These are phyloP conservation scores for Diatrype stigma DNA, from an alignment of 2,329 filamentous ascomycete species.

Conservation along the genomic window DNA sequence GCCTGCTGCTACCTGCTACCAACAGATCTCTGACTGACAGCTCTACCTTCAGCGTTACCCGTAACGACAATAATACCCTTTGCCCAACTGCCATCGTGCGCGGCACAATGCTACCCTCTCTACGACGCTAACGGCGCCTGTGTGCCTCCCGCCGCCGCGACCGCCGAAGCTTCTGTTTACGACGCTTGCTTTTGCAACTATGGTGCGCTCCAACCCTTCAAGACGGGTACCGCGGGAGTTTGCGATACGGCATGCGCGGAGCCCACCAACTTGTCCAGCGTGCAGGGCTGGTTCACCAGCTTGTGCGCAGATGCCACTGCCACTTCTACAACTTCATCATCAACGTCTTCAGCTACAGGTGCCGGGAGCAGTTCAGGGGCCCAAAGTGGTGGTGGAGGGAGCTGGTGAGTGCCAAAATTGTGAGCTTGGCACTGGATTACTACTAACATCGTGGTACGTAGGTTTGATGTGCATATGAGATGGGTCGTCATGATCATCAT, in stretches of 20 bases:
- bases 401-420: slow-evolving; percentile 38
- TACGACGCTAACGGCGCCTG: slow-evolving; percentile 70
- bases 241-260: slow-evolving; percentile 58
- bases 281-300: slow-evolving; percentile 67
- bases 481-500: slow-evolving; percentile 82
- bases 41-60: slow-evolving; percentile 10
- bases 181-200: slow-evolving; percentile 72
- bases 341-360: slow-evolving; percentile 21
- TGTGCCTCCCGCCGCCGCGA: slow-evolving; percentile 52
- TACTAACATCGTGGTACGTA: slow-evolving; percentile 26
- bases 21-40: neutral
- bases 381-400: slow-evolving; percentile 32
- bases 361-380: slow-evolving; percentile 19
- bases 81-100: slow-evolving; percentile 58
- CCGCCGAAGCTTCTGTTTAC: slow-evolving; percentile 49
- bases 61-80: slow-evolving; percentile 55
- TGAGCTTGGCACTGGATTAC: slow-evolving; percentile 1
- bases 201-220: slow-evolving; percentile 53
- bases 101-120: slow-evolving; percentile 53
- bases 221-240: slow-evolving; percentile 51
- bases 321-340: slow-evolving; percentile 23
- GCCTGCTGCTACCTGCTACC: neutral
- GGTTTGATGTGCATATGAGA: slow-evolving; percentile 67
- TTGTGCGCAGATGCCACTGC: slow-evolving; percentile 55
- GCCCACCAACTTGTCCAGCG: slow-evolving; percentile 42